Evolutionary conservation across 805 yeast genomes (phyloP).

Genomic region (Suhomyces pyralidae): DNA sequence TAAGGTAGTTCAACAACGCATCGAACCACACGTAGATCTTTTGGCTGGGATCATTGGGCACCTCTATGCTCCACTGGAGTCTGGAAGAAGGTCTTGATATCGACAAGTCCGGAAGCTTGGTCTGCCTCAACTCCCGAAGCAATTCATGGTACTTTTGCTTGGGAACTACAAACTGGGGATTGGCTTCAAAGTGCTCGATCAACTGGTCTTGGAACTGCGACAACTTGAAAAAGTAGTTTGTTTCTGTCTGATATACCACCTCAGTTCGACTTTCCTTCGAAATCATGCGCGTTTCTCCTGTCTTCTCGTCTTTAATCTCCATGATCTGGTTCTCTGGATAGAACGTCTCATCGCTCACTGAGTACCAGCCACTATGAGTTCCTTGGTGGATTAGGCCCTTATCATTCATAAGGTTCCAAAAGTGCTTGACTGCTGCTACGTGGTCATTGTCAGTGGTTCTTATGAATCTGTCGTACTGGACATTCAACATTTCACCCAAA

Average conservation of each 20-base stretch:
- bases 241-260: slow-evolving; percentile 74
- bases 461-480: slow-evolving; percentile 72
- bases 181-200: slow-evolving; percentile 44
- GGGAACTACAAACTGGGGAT: slow-evolving; percentile 69
- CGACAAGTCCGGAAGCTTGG: slow-evolving; percentile 64
- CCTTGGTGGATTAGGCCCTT: slow-evolving; percentile 78
- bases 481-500: slow-evolving; percentile 56
- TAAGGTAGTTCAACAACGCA: slow-evolving; percentile 81
- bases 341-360: slow-evolving; percentile 90
- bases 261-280: slow-evolving; percentile 72
- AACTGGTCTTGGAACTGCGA: slow-evolving; percentile 57
- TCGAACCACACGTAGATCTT: slow-evolving; percentile 96
- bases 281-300: slow-evolving; percentile 34
- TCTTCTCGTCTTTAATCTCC: slow-evolving; percentile 19
- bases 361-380: slow-evolving; percentile 90
- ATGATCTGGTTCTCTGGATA: slow-evolving; percentile 79
- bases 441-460: slow-evolving; percentile 91
- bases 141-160: slow-evolving; percentile 50
- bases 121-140: slow-evolving; percentile 51
- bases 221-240: slow-evolving; percentile 81
- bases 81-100: slow-evolving; percentile 80
- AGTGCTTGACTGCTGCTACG: slow-evolving; percentile 52
- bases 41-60: slow-evolving; percentile 76
- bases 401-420: slow-evolving; percentile 64
- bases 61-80: slow-evolving; percentile 85